Base-by-base conservation (phyloP, 129 eudicot genomes). In the Oenanthe sinensis region DNA sequence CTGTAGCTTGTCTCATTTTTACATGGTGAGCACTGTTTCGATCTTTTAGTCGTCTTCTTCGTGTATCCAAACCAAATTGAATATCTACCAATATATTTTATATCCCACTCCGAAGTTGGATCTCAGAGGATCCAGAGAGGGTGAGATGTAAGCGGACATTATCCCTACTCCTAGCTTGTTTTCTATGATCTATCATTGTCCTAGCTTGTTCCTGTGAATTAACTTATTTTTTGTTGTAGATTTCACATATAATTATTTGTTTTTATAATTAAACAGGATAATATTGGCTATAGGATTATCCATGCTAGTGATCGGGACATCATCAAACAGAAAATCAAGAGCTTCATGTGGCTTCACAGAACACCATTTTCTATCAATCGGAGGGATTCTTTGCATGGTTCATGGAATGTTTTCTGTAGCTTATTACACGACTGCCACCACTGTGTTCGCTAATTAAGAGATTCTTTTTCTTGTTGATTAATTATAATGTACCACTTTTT, bases 371-470 rank as follows among this genome's bases (percentile, higher is more conserved):
- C 85, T 93, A 19, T 91, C 97, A 0, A 86, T 90, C n/a, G 98
- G 98, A 77, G 98, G 98, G 80, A 88, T 91, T 46, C 63, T 93
- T 75, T 93, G 98, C 76, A 78, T 91, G 67, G 97, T 93, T 78
- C 98, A 93, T 89, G 89, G 90, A 69, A 79, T 91, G 17, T 88
- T 89, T 82, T 84, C 96, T 54, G 88, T 93, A 30, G 91, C 93
- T 22, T 93, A 83, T 77, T 91, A 87, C 86, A 90, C 88, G n/a
- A 89, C 97, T 40, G 86, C 97, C 82, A 87, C 93, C 82, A 87
- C 93, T 78, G 52, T 83, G 0, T 75, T 75, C 62, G 14, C 17
- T 75, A 17, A 74, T 9, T 30, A 22, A 74, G 3, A 10, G 10
- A 72, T 72, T 22, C 28, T 19, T 40, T 6, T 40, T 62, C 33